Base-by-base conservation (phyloP, 148 eudicot species). In the Chenopodium suecicum region DNA sequence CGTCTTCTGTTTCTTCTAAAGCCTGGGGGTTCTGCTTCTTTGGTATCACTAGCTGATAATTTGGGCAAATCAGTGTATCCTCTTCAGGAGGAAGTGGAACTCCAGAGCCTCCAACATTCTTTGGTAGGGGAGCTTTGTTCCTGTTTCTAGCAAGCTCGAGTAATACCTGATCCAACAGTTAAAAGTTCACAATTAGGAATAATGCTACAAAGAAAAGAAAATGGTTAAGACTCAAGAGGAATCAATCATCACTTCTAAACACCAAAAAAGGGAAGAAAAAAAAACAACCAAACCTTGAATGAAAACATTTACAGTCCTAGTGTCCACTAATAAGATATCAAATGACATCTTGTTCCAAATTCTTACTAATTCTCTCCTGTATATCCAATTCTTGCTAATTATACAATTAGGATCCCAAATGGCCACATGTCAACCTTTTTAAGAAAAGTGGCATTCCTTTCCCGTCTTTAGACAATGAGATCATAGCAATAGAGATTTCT, bases 41-140 rank as follows among this genome's bases (percentile, higher is more conserved):
- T 50, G 93, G 90, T 56, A 92, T 87, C 64, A 87, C 75, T 13
- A 92, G 88, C 77, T 94, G 98, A 83, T 91, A 92, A 79, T 94
- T 94, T 3, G 97, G 98, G 74, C 91, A 86, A 79, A 94, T 87
- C 79, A 94, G 85, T 1, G 97, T 94, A 79, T 95, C 97, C 63
- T 92, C 88, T 81, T 92, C 96, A 0, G 98, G 97, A 31, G 98
- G 98, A 32, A 95, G 95, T 8, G 93, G 88, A 75, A 92, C 87
- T 62, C 94, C 94, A 23, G 89, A 84, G 77, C 89, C 90, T 4
- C 83, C 86, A 60, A 85, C 70, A 27, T 90, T 82, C 75, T 88
- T 91, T 37, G 98, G 98, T 75, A 95, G 77, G 5, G 97, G 95
- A 80, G 88, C 86, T 84, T 92, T 95, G 80, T 95, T 95, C 82